phyloP scores from a whole-genome alignment of 208 protist genomes.

The Phytomonas francai region DNA sequence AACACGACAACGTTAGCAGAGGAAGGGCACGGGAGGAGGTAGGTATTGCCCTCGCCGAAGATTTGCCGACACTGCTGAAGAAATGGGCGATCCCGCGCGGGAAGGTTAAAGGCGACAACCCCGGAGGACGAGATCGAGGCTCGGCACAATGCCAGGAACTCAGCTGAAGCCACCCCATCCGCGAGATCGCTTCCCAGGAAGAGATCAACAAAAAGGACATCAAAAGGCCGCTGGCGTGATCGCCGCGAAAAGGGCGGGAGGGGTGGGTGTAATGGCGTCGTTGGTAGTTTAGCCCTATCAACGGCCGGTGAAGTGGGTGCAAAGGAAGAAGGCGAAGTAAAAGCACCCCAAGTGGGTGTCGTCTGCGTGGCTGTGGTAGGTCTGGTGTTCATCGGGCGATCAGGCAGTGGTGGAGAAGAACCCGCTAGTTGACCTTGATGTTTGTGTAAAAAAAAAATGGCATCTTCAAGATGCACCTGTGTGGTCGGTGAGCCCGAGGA shows the following conservation, averaged over 20 bases:
- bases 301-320: not conserved
- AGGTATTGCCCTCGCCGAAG: slow-evolving; percentile 65
- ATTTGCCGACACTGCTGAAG: slow-evolving; percentile 33
- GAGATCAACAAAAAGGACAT: slow-evolving; percentile 78
- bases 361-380: not conserved
- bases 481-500: not conserved
- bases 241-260: not conserved
- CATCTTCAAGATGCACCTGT: not conserved
- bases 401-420: not conserved
- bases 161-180: slow-evolving; percentile 23
- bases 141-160: slow-evolving; percentile 53
- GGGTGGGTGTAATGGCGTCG: not conserved
- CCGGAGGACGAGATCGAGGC: slow-evolving; percentile 41
- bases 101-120: slow-evolving; percentile 78
- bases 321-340: not conserved
- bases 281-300: not conserved
- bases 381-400: not conserved
- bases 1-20: slow-evolving; percentile 78
- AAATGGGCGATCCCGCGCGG: slow-evolving; percentile 41
- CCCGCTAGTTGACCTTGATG: not conserved
- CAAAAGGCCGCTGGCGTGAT: slow-evolving; percentile 17
- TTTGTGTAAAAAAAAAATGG: not conserved
- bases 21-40: slow-evolving; percentile 41
- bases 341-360: not conserved
- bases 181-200: slow-evolving; percentile 68